A percentile compares a stretch with the other conserved stretches of the same genome.
Evolutionary conservation across 2,329 filamentous ascomycete species (phyloP).

Genomic region (Apiospora saccharicola): DNA sequence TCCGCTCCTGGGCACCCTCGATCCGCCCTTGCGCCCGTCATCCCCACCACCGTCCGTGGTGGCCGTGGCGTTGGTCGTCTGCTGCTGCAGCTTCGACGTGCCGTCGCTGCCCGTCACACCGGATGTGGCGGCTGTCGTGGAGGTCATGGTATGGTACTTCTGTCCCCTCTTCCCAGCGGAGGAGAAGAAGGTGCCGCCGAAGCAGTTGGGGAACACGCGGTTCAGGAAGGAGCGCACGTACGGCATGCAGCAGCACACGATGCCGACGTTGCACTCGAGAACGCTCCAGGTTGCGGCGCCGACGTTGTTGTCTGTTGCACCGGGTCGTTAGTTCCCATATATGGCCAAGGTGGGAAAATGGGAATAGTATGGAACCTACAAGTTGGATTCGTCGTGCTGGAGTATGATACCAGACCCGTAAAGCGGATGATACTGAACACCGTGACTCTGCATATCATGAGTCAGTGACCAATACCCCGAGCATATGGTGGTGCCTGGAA

Average conservation of each 20-base stretch:
- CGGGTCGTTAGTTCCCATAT: not conserved
- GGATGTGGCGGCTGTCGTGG: not conserved
- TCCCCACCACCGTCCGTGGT: not conserved
- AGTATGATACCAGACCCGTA: not conserved
- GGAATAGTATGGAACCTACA: not conserved
- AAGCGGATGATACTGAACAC: conserved; percentile 1
- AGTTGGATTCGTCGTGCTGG: not conserved
- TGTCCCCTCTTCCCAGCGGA: not conserved
- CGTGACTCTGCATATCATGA: not conserved
- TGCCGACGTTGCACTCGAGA: conserved; percentile 12
- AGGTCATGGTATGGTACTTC: conserved; percentile 13
- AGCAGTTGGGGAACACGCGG: conserved; percentile 18
- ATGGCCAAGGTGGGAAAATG: too few relatives aligned
- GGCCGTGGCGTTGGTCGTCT: not conserved
- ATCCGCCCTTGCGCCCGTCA: not conserved
- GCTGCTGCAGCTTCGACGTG: not conserved
- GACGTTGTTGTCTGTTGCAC: not conserved
- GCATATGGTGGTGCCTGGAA: too few relatives aligned
- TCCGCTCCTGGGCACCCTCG: not conserved
- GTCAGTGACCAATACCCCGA: not conserved
- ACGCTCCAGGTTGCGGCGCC: conserved; percentile 14
- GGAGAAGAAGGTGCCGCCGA: conserved; percentile 12
- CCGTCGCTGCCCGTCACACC: not conserved
- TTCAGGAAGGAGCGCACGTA: not conserved
- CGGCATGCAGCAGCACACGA: conserved; percentile 15